phyloP scores from a whole-genome alignment of 176 grass and related monocot genomes.

The Phoenix roebelenii region DNA sequence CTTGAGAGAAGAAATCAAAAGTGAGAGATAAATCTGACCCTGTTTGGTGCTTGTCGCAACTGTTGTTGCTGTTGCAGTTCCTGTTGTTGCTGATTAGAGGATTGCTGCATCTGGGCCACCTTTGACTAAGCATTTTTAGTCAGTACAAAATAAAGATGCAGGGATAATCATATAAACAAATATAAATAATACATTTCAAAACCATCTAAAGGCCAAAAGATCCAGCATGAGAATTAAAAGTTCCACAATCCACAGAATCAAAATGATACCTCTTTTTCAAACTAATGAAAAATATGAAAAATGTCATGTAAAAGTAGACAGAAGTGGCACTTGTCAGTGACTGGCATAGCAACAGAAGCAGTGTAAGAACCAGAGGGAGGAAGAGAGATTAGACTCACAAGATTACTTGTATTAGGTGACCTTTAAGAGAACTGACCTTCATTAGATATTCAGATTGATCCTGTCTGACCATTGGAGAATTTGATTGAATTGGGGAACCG shows the following conservation, averaged over 20 bases:
- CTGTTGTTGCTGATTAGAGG: slow-evolving; percentile 49
- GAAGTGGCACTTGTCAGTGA: no score
- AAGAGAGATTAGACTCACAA: no score
- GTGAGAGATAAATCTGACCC: not conserved
- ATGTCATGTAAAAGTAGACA: no score
- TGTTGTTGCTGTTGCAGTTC: slow-evolving; percentile 70
- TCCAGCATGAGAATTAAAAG: no score
- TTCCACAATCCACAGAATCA: no score
- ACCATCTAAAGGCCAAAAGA: no score
- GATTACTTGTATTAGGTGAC: no score
- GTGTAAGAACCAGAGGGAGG: no score
- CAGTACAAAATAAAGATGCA: slow-evolving; percentile 10
- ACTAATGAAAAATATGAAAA: no score
- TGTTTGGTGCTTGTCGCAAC: slow-evolving; percentile 44
- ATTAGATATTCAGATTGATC: slow-evolving; percentile 53
- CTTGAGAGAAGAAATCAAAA: not conserved
- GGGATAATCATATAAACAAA: not conserved
- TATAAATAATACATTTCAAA: no score
- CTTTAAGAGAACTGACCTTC: slow-evolving; percentile 37
- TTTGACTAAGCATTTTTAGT: slow-evolving; percentile 40
- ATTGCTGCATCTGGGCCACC: slow-evolving; percentile 69
- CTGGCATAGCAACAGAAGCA: no score
- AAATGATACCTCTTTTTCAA: no score
- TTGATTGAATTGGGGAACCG: slow-evolving; percentile 64
- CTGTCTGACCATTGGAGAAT: slow-evolving; percentile 60